phyloP scores from a whole-genome alignment of 225 moss, liverwort and hornwort species.

The Neckera pumila region DNA sequence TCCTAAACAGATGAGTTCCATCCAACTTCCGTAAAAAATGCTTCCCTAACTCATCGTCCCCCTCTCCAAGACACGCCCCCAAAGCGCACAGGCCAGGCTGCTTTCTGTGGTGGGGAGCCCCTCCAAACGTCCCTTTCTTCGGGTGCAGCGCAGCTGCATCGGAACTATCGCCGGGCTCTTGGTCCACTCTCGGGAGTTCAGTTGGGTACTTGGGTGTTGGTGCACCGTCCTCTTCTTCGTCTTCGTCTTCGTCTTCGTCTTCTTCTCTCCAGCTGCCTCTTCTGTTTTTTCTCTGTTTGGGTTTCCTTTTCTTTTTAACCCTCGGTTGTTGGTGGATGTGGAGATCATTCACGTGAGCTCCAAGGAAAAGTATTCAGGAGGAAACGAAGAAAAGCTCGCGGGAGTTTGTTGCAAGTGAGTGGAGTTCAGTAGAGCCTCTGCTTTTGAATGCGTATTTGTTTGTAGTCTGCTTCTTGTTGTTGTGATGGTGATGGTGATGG shows the following conservation, averaged over 20 bases:
- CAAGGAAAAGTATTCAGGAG: background rate
- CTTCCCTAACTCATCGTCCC: background rate
- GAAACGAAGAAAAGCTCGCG: background rate
- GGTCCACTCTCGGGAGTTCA: background rate
- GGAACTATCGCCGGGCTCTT: background rate
- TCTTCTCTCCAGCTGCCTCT: background rate
- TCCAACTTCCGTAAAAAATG: rapidly evolving
- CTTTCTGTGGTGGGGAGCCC: background rate
- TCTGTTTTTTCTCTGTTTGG: background rate
- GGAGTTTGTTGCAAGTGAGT: background rate
- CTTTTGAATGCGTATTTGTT: background rate
- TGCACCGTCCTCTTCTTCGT: background rate
- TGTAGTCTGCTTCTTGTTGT: background rate
- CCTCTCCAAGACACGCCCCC: background rate
- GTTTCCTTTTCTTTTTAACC: background rate
- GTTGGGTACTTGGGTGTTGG: background rate
- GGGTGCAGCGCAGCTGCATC: background rate
- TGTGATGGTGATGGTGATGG: background rate
- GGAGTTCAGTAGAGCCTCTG: background rate
- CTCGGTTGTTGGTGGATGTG: background rate
- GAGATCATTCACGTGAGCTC: background rate
- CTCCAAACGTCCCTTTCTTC: background rate
- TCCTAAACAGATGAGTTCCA: background rate
- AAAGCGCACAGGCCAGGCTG: background rate
- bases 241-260: background rate